These are phyloP conservation scores for Colletotrichum gloeosporioides DNA, from an alignment of 2,329 filamentous ascomycete species.

Conservation along the genomic window DNA sequence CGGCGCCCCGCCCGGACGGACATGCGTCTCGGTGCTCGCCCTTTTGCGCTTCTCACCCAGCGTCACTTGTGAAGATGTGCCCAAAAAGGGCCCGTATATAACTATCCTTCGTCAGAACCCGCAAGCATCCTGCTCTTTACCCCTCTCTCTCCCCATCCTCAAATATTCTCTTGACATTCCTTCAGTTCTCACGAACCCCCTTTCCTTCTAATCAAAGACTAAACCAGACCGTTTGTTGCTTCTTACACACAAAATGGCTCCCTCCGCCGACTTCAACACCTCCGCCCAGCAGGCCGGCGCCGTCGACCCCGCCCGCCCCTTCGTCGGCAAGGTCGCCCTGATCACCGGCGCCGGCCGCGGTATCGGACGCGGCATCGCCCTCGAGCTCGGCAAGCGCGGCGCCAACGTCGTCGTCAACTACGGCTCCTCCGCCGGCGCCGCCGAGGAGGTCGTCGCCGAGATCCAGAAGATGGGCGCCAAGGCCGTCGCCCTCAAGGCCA, in stretches of 20 bases:
- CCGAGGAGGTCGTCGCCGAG: slow-evolving; percentile 61
- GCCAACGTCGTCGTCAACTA: slow-evolving; percentile 74
- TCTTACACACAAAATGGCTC: slow-evolving; percentile 27
- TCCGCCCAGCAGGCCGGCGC: slow-evolving; percentile 25
- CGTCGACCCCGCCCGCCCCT: slow-evolving; percentile 37
- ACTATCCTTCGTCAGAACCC: neutral
- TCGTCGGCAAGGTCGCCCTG: slow-evolving; percentile 60
- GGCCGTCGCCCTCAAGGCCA: slow-evolving; percentile 66
- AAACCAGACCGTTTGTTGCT: neutral
- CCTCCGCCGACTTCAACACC: slow-evolving; percentile 26
- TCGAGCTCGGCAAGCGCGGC: slow-evolving; percentile 70
- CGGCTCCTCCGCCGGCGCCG: slow-evolving; percentile 57
- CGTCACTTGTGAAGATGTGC: neutral
- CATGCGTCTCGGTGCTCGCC: slow-evolving; percentile 13
- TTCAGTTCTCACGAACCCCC: neutral
- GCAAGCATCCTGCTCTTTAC: fast-evolving
- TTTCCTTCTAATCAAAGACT: neutral
- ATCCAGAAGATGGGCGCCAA: slow-evolving; percentile 62
- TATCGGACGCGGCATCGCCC: slow-evolving; percentile 69
- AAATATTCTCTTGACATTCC: neutral
- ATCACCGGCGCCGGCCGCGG: slow-evolving; percentile 71
- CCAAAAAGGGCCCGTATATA: slow-evolving; percentile 3
- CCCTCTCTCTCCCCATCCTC: neutral
- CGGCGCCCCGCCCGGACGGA: slow-evolving; percentile 13
- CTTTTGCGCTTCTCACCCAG: neutral